phyloP scores from a whole-genome alignment of 192 early-diverging fungal genomes.

The Powellomyces hirtus region DNA sequence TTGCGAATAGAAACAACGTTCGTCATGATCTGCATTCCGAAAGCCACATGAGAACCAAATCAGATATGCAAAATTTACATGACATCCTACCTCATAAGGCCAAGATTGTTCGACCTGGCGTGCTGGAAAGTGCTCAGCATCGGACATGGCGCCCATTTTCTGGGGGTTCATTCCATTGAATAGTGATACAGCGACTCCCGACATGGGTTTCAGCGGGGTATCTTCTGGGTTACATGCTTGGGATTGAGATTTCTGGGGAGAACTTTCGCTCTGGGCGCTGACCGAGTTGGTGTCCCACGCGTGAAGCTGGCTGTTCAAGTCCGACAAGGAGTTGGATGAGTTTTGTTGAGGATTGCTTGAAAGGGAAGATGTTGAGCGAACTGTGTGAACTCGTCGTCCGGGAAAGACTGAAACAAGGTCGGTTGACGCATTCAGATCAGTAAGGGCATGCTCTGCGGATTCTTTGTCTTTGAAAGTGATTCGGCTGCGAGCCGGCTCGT shows the following conservation, averaged over 20 bases:
- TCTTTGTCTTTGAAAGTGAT: neutral
- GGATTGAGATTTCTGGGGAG: too few relatives aligned
- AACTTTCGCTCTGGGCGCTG: too few relatives aligned
- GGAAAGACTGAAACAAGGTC: constrained; percentile 4
- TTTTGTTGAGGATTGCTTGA: too few relatives aligned
- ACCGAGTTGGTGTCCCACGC: too few relatives aligned
- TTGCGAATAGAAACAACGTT: constrained; percentile 30
- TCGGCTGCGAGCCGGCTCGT: neutral
- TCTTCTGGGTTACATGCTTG: too few relatives aligned
- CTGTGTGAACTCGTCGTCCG: neutral
- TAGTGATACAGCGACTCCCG: neutral
- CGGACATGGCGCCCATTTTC: neutral
- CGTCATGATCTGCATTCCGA: neutral
- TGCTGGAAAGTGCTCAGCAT: constrained; percentile 22
- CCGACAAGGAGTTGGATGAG: too few relatives aligned
- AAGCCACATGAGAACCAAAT: neutral
- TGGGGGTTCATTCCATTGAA: neutral
- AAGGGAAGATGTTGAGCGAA: too few relatives aligned
- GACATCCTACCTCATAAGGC: neutral
- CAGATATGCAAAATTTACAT: too few relatives aligned
- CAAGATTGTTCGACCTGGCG: neutral
- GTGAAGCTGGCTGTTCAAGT: too few relatives aligned
- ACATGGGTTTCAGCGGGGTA: neutral
- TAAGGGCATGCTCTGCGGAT: neutral
- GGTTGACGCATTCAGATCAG: constrained; percentile 1